Percentiles rank a stretch among this genome's conserved stretches.
Conservation (phyloP, 1,284 basidiomycete genomes). For the Lignosus rhinocerotis region DNA sequence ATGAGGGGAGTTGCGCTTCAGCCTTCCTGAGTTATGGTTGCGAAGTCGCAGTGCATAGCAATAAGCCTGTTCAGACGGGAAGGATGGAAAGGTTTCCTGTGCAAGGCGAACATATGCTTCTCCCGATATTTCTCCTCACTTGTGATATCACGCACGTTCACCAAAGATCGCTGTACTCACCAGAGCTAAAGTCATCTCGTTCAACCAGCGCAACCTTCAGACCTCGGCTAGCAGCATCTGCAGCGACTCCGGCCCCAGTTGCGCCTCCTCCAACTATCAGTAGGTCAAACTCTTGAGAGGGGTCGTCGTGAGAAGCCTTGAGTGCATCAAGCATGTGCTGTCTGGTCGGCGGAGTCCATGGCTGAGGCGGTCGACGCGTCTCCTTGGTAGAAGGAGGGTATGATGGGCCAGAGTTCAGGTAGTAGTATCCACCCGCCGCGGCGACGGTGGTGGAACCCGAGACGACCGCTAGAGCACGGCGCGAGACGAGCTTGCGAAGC, state of each 20-base stretch:
- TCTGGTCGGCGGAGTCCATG: slow-evolving; percentile 75
- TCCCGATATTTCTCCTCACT: slow-evolving; percentile 9
- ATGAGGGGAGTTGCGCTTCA: background rate
- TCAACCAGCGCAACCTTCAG: slow-evolving; percentile 94
- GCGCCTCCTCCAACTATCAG: slow-evolving; percentile 93
- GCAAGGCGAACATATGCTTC: background rate
- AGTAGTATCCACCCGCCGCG: slow-evolving; percentile 65
- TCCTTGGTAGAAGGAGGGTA: slow-evolving; percentile 63
- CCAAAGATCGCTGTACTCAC: slow-evolving; percentile 40
- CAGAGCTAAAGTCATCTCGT: slow-evolving; percentile 89
- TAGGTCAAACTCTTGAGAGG: slow-evolving; percentile 68
- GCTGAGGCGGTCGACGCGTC: slow-evolving; percentile 64
- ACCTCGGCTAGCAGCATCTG: slow-evolving; percentile 92
- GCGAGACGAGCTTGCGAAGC: slow-evolving; percentile 53
- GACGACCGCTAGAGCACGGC: slow-evolving; percentile 51
- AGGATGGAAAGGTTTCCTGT: no score
- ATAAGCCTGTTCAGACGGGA: background rate
- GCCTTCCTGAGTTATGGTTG: background rate
- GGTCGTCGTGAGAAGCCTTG: slow-evolving; percentile 40
- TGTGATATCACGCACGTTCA: slow-evolving; percentile 16
- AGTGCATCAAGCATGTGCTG: slow-evolving; percentile 63
- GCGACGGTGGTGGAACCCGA: slow-evolving; percentile 52
- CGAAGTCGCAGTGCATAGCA: background rate
- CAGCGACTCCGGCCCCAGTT: slow-evolving; percentile 91
- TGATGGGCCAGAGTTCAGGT: slow-evolving; percentile 68